Evolutionary conservation across 208 protist species (phyloP), one percentile per base, ranked within the genome.

Genomic region (Leishmania braziliensis): DNA sequence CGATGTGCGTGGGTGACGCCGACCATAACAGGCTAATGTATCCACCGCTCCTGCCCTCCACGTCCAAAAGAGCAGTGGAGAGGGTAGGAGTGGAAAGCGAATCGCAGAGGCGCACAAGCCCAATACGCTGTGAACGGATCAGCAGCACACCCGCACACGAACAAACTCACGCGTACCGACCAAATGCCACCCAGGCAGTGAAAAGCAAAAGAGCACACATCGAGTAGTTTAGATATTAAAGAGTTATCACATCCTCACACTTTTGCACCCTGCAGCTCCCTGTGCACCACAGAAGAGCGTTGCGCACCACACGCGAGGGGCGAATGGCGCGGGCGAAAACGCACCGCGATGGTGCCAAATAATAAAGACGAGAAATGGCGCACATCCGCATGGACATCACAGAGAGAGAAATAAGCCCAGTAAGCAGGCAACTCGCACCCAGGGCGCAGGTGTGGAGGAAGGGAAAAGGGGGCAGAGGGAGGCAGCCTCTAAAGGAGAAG

Each of bases 171-270:
- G 43, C 43, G 43, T 46, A 46, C 43, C 43, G 43, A 46, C 43
- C 43, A 46, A 46, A 46, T 46, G 4, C 43, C 43, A 46, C 43
- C 43, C 43, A 46, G 43, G 43, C 43, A 46, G 3, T 46, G 43
- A 46, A 46, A 46, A 46, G 43, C 29, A 39, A 46, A 46, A 16
- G 62, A n/a, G 39, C 39, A 68, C 62, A 39, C 29, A 16, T 68
- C 62, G 29, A 43, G 62, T 68, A 39, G 62, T 68, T 68, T 68
- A 68, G 10, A 68, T 23, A 39, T 68, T 68, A 68, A 68, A 68
- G 29, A 43, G 26, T 68, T 68, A 68, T 68, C 29, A 14, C 5
- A 68, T 39, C 29, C 8, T 16, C 62, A 68, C 29, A 16, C 29
- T 39, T 68, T 36, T 20, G 62, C 26, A 14, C 29, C 39, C 12